Percentiles rank a stretch among this genome's conserved stretches.
phyloP scores from a whole-genome alignment of 2,329 filamentous ascomycete species.

The Venturia oleaginea region DNA sequence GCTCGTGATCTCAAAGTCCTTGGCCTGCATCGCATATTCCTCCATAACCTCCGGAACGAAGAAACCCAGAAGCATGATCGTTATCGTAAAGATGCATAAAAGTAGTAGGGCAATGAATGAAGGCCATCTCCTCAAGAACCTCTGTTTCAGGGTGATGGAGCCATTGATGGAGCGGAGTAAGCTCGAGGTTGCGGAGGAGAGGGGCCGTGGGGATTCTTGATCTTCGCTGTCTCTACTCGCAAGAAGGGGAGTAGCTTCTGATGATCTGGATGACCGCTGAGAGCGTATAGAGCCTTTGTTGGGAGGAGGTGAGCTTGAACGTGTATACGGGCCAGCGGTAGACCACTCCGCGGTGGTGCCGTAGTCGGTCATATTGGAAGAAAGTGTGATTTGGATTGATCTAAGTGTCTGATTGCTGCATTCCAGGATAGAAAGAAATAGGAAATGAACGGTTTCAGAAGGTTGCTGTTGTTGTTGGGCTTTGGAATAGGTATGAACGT shows the following conservation, averaged over 20 bases:
- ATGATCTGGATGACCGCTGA: conserved; percentile 24
- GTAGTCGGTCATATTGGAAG: conserved; percentile 26
- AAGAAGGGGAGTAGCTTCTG: conserved; percentile 34
- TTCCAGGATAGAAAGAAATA: neutral
- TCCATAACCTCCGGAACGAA: conserved; percentile 71
- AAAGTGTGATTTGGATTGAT: conserved; percentile 5
- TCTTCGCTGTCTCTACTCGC: conserved; percentile 21
- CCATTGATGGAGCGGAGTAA: conserved; percentile 27
- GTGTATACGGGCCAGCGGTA: conserved; percentile 21
- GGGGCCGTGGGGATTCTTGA: conserved; percentile 16
- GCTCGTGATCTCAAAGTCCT: conserved; percentile 72
- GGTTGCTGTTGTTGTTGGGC: neutral
- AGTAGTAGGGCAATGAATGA: conserved; percentile 64
- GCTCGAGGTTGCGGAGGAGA: conserved; percentile 27
- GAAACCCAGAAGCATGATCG: conserved; percentile 71
- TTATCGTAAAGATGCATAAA: conserved; percentile 53
- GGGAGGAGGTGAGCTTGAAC: conserved; percentile 24
- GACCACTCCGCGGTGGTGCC: conserved; percentile 14
- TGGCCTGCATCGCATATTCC: conserved; percentile 76
- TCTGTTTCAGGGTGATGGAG: conserved; percentile 16
- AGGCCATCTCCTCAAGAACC: conserved; percentile 51
- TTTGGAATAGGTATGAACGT: neutral
- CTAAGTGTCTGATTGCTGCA: neutral
- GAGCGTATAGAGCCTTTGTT: conserved; percentile 24
- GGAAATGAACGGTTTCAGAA: neutral